A percentile compares a stretch with the other conserved stretches of the same genome.
These are phyloP conservation scores for Pseudoturritis turrita DNA, from an alignment of 345 rosid species.

Conservation along the genomic window DNA sequence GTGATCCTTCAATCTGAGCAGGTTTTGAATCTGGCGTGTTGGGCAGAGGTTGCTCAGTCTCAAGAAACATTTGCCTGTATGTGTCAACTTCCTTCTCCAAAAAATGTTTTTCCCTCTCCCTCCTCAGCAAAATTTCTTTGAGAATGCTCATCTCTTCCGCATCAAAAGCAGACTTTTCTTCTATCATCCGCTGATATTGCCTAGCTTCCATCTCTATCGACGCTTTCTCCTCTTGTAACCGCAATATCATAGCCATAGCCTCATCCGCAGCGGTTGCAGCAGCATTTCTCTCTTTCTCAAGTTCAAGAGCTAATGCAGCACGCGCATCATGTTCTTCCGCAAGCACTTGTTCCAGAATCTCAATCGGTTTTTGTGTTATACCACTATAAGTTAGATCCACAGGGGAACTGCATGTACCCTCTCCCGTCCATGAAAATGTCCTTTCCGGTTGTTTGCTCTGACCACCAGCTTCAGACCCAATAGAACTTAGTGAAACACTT, in stretches of 20 bases:
- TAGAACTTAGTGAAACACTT: constrained; percentile 23
- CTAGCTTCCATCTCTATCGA: constrained; percentile 62
- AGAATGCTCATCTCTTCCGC: constrained; percentile 74
- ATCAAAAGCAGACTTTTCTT: constrained; percentile 71
- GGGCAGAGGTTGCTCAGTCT: constrained; percentile 31
- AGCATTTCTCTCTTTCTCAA: constrained; percentile 73
- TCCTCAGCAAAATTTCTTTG: constrained; percentile 60
- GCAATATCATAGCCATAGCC: constrained; percentile 63
- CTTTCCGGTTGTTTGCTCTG: constrained; percentile 28
- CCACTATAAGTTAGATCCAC: constrained; percentile 29
- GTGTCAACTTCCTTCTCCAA: constrained; percentile 65
- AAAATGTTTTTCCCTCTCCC: constrained; percentile 68
- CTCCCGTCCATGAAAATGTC: constrained; percentile 18
- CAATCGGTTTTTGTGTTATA: constrained; percentile 26
- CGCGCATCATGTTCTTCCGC: constrained; percentile 45
- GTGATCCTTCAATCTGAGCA: not conserved
- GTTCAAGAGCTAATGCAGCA: constrained; percentile 48
- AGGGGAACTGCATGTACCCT: constrained; percentile 18
- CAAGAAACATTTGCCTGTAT: constrained; percentile 42
- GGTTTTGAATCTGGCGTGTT: constrained; percentile 20
- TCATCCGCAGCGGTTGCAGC: constrained; percentile 76
- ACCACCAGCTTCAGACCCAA: constrained; percentile 15
- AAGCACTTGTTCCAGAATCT: constrained; percentile 39
- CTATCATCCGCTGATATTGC: constrained; percentile 73
- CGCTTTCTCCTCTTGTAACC: constrained; percentile 68